Percentiles rank a stretch among this genome's conserved stretches.
Conservation (phyloP, 1,284 basidiomycete species). For the Phenoliferia sp. region DNA sequence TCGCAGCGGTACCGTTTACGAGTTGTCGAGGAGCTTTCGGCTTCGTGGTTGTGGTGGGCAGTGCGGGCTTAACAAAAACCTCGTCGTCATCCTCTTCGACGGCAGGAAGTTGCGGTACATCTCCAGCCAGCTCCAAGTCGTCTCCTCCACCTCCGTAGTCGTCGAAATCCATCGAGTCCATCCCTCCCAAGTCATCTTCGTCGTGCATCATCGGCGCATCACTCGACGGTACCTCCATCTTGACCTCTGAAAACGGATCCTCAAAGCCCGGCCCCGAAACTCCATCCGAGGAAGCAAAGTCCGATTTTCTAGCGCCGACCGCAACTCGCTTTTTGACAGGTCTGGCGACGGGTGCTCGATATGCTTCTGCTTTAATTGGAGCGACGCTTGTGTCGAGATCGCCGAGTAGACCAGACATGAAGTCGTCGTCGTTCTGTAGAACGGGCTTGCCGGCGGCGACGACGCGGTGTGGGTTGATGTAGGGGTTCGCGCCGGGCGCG, state of each 20-base stretch:
- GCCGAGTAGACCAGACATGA: conserved; percentile 72
- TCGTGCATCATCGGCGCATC: conserved; percentile 21
- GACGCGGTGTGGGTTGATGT: conserved; percentile 35
- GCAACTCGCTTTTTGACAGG: neutral
- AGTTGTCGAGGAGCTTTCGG: conserved; percentile 39
- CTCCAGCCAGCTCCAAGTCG: neutral
- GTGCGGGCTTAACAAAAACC: conserved; percentile 29
- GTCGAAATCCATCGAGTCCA: conserved; percentile 7
- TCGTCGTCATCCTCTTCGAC: conserved; percentile 43
- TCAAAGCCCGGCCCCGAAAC: conserved; percentile 9
- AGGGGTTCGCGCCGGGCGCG: conserved; percentile 43
- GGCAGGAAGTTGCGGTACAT: neutral
- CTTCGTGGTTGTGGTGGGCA: conserved; percentile 33
- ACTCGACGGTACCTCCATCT: conserved; percentile 18
- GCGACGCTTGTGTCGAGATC: conserved; percentile 51
- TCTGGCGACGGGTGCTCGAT: neutral
- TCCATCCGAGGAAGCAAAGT: conserved; percentile 1
- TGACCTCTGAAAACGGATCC: conserved; percentile 5
- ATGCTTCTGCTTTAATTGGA: neutral
- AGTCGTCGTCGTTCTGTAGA: conserved; percentile 69
- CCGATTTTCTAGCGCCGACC: neutral
- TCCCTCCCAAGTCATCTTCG: conserved; percentile 16
- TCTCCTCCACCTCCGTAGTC: neutral
- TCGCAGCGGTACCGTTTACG: conserved; percentile 40
- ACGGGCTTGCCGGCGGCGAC: neutral